Base-by-base conservation (phyloP, 768 basidiomycete species). In the Macrolepiota dolichaula region DNA sequence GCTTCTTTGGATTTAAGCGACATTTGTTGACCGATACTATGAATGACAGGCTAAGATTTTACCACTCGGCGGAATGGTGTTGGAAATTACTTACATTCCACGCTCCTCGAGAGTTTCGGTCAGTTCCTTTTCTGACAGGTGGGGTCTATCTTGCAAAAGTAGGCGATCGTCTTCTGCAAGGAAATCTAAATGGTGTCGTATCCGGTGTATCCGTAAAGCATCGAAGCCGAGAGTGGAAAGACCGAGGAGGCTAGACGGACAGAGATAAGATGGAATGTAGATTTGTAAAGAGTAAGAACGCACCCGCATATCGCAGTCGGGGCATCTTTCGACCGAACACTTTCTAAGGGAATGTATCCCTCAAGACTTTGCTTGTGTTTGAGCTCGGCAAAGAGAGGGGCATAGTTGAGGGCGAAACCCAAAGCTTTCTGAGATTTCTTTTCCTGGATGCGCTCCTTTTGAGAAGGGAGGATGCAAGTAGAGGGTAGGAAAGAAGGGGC, bases 401-500 rank as follows among this genome's bases (percentile, higher is more conserved):
- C 74, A 60, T 82, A 74, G n/a, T 69, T 65, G 12, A 71, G 58
- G 1, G 79, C 67, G 60, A 78, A 70, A 25, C 72, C 74, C 4
- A 74, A 67, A 13, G 83, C 77, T 66, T 86, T 83, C 68, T 73
- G 80, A 65, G 67, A 79, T 71, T 75, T 85, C 78, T 71, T 79
- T 63, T 70, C 78, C 69, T 74, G 88, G 78, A 75, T 94, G 75
- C 76, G 88, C 70, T 69, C 78, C 38, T 81, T 85, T 74, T 95
- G 93, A 12, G 89, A 86, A 1, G 93, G 90, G 4, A 95, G 81
- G 57, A 94, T 80, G 69, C 92, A 94, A 0, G 93, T 94, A 2
- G 92, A 94, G 0, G 93, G 93, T 27, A 95, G 84, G 76, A 92
- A 81, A 69, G 82, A 84, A 1, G 93, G 93, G n/a, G 84, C 86